Percentiles rank a stretch among this genome's conserved stretches.
Evolutionary conservation across 371 early-diverging fungal genomes (phyloP).

Genomic region (Haplosporangium sp.): DNA sequence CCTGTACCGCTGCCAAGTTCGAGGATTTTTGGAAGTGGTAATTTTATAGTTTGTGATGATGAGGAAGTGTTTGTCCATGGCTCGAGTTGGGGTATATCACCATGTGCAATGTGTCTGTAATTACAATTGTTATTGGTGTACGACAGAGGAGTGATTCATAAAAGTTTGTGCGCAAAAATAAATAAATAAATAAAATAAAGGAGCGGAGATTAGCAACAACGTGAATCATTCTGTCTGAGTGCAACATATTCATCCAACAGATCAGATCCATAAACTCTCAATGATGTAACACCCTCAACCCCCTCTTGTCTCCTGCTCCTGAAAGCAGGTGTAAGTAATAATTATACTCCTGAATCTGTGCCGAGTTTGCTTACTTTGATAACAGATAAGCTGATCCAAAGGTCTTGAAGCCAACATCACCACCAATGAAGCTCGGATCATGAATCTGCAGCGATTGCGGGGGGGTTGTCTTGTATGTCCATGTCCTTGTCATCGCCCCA

Average conservation of each 20-base stretch:
- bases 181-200: neutral
- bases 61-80: slow-evolving; percentile 29
- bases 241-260: neutral
- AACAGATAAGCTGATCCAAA: slow-evolving; percentile 53
- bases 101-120: slow-evolving; percentile 51
- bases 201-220: neutral
- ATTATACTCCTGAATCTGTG: neutral
- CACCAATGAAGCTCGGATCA: slow-evolving; percentile 51
- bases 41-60: slow-evolving; percentile 6
- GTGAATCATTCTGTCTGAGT: neutral
- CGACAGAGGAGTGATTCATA: neutral
- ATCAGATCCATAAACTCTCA: neutral
- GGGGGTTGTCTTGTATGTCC: slow-evolving; percentile 39
- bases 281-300: neutral
- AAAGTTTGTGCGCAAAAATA: neutral
- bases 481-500: slow-evolving; percentile 52
- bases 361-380: slow-evolving; percentile 34
- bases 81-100: slow-evolving; percentile 51
- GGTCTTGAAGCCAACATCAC: slow-evolving; percentile 55
- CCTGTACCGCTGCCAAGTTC: slow-evolving; percentile 55
- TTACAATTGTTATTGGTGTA: neutral
- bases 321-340: neutral
- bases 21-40: slow-evolving; percentile 36
- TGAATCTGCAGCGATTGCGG: slow-evolving; percentile 48
- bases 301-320: neutral